Percentiles rank a stretch among this genome's conserved stretches.
Evolutionary conservation across 2,329 filamentous ascomycete species (phyloP).

Genomic region (Penicillium sp.): DNA sequence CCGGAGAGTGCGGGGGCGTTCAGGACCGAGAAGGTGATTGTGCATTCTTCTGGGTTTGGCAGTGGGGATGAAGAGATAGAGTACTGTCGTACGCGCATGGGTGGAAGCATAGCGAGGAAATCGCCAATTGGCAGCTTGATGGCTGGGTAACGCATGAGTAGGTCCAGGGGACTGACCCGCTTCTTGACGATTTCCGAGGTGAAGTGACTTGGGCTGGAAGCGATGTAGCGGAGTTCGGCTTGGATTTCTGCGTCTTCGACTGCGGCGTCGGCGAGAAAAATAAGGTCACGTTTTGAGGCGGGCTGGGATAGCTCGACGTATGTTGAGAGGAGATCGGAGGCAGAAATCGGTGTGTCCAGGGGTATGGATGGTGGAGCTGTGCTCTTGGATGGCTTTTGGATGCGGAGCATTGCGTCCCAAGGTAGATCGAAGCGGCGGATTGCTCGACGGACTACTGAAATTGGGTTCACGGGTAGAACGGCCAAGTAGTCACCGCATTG

Average conservation of each 20-base stretch:
- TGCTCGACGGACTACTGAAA: conserved; percentile 61
- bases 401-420: conserved; percentile 67
- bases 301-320: conserved; percentile 75
- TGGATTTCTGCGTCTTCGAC: conserved; percentile 52
- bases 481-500: conserved; percentile 75
- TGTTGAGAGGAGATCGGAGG: conserved; percentile 63
- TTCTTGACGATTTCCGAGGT: conserved; percentile 54
- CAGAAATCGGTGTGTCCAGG: conserved; percentile 58
- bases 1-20: conserved; percentile 52
- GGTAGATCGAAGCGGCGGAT: conserved; percentile 66
- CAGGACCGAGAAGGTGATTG: conserved; percentile 69
- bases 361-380: conserved; percentile 46
- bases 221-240: conserved; percentile 34
- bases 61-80: conserved; percentile 76
- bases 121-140: conserved; percentile 63
- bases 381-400: conserved; percentile 55
- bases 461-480: conserved; percentile 69
- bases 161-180: conserved; percentile 59
- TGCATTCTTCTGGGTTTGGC: conserved; percentile 56
- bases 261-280: conserved; percentile 47
- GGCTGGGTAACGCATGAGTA: conserved; percentile 64
- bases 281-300: conserved; percentile 65
- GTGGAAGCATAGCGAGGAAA: conserved; percentile 72
- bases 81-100: conserved; percentile 78
- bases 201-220: conserved; percentile 41